phyloP scores from a whole-genome alignment of 768 basidiomycete species.

The Leucogyrophana mollusca region DNA sequence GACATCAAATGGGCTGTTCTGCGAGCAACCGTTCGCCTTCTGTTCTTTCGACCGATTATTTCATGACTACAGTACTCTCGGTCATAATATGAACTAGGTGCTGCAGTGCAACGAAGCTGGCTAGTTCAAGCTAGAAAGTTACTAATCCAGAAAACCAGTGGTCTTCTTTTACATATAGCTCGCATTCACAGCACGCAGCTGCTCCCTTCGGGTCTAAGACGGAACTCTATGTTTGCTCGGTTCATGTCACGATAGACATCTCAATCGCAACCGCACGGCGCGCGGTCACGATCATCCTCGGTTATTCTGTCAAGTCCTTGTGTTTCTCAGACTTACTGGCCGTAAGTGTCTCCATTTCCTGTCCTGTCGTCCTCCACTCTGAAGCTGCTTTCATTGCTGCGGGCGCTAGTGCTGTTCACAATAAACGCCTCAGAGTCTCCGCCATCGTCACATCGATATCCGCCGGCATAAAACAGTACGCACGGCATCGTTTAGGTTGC shows the following conservation, averaged over 20 bases:
- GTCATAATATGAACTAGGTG: conserved; percentile 22
- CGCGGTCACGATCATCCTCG: conserved; percentile 4
- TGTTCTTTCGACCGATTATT: conserved; percentile 16
- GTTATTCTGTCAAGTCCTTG: not conserved
- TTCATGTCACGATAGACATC: conserved; percentile 18
- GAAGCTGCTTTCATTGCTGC: too few relatives aligned
- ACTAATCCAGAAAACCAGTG: conserved; percentile 18
- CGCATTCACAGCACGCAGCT: conserved; percentile 15
- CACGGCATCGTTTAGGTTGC: conserved; percentile 5
- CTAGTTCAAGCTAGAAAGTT: conserved; percentile 19
- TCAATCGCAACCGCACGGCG: conserved; percentile 17
- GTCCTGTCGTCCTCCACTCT: too few relatives aligned
- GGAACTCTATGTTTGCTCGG: conserved; percentile 24
- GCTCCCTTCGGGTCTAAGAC: conserved; percentile 29
- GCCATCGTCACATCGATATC: conserved; percentile 11
- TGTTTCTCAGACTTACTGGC: not conserved
- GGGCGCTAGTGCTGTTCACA: too few relatives aligned
- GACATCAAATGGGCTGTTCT: conserved; percentile 32
- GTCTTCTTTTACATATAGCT: conserved; percentile 32
- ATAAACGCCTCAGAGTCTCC: too few relatives aligned
- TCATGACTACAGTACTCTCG: conserved; percentile 26
- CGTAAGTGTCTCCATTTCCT: too few relatives aligned
- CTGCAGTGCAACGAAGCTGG: conserved; percentile 19
- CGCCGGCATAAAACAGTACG: conserved; percentile 9
- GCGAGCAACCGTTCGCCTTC: conserved; percentile 28